A percentile compares a stretch with the other conserved stretches of the same genome.
Conservation (phyloP, 306 rosid genomes). For the Castanopsis chinensis region DNA sequence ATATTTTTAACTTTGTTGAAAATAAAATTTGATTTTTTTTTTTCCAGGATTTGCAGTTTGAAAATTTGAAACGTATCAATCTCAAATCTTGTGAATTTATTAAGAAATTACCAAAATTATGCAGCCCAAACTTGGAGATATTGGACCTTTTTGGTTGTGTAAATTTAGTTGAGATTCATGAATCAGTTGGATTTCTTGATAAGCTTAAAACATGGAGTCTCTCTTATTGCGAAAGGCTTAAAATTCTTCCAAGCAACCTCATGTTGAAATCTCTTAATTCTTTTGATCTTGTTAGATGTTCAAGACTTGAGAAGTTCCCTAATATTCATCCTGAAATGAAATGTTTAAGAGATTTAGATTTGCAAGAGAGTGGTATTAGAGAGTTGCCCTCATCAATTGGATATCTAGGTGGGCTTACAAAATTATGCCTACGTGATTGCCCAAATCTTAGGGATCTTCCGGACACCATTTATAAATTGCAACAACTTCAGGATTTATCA, state of each 20-base stretch:
- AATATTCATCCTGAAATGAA: slow-evolving; percentile 15
- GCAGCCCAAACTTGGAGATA: slow-evolving; percentile 24
- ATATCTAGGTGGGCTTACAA: slow-evolving; percentile 15
- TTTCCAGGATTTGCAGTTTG: not conserved
- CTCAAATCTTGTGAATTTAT: not conserved
- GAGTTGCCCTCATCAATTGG: no score
- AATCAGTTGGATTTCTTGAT: slow-evolving; percentile 28
- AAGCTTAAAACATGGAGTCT: slow-evolving; percentile 19
- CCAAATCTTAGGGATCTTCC: slow-evolving; percentile 23
- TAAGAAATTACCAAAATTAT: slow-evolving; percentile 20
- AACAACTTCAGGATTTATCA: slow-evolving; percentile 26
- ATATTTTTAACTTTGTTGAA: not conserved
- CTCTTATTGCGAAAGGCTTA: slow-evolving; percentile 22
- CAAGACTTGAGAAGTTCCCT: no score
- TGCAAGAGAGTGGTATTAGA: slow-evolving; percentile 12
- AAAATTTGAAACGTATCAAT: slow-evolving; percentile 21
- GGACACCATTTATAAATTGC: slow-evolving; percentile 11
- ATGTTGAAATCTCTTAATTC: no score
- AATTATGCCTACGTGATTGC: slow-evolving; percentile 21
- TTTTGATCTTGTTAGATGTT: no score
- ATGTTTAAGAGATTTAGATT: slow-evolving; percentile 10
- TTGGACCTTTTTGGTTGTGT: slow-evolving; percentile 23
- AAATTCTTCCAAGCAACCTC: not conserved
- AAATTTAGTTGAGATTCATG: slow-evolving; percentile 27
- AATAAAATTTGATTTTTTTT: not conserved